phyloP scores from a whole-genome alignment of 495 filamentous ascomycete species.

The Penicillium flavigenum region DNA sequence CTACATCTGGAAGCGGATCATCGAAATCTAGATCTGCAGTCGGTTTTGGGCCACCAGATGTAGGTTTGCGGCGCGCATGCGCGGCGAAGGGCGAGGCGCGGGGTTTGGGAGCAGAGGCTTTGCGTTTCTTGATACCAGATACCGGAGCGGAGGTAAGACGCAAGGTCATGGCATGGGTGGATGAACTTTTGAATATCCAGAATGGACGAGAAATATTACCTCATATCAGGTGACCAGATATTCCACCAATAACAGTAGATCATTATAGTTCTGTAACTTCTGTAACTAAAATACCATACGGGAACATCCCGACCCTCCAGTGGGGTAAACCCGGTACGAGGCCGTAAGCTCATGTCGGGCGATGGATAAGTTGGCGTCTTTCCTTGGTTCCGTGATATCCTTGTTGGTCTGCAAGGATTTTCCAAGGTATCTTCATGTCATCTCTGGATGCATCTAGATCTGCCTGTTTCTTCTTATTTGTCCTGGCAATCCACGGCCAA shows the following conservation, averaged over 20 bases:
- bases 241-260: conserved; percentile 22
- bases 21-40: conserved; percentile 50
- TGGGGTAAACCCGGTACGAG: conserved; percentile 12
- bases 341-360: conserved; percentile 3
- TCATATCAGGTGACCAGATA: conserved; percentile 21
- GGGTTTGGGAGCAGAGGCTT: conserved; percentile 23
- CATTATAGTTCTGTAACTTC: conserved; percentile 18
- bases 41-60: conserved; percentile 33
- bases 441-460: background rate
- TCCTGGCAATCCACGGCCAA: background rate
- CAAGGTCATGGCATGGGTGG: conserved; percentile 40
- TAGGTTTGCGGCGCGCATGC: conserved; percentile 58
- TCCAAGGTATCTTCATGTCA: background rate
- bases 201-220: conserved; percentile 15
- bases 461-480: background rate
- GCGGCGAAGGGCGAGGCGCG: conserved; percentile 51
- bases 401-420: background rate
- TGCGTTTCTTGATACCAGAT: conserved; percentile 45
- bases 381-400: conserved; percentile 4
- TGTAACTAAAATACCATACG: conserved; percentile 21
- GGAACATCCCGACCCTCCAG: background rate
- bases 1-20: conserved; percentile 40
- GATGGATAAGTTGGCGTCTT: background rate
- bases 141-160: conserved; percentile 48
- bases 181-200: background rate